A percentile compares a stretch with the other conserved stretches of the same genome.
Conservation (phyloP, 441 rosid genomes). For the Jatropha podagrica region DNA sequence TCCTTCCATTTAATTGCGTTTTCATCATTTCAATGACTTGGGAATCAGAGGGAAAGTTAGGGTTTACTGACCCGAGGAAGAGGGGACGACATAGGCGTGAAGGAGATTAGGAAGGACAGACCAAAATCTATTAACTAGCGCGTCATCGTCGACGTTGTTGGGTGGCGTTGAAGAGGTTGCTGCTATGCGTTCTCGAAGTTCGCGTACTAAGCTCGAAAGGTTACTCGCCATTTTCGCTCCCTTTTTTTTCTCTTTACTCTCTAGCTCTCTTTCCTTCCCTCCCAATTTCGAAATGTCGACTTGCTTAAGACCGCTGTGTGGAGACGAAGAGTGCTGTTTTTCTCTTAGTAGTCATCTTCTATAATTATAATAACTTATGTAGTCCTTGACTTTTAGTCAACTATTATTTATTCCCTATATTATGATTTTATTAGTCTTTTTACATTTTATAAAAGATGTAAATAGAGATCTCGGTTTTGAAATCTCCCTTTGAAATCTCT, state of each 20-base stretch:
- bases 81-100: conserved; percentile 72
- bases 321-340: too few relatives aligned
- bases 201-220: conserved; percentile 80
- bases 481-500: too few relatives aligned
- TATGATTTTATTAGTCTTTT: too few relatives aligned
- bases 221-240: conserved; percentile 40
- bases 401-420: too few relatives aligned
- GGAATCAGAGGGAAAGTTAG: conserved; percentile 2
- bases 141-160: conserved; percentile 49
- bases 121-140: conserved; percentile 66
- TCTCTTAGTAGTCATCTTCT: too few relatives aligned
- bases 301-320: too few relatives aligned
- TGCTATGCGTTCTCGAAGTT: conserved; percentile 87
- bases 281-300: conserved; percentile 13
- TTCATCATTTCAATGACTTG: neutral
- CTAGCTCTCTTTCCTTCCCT: neutral
- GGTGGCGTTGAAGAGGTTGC: conserved; percentile 68
- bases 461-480: too few relatives aligned
- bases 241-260: neutral
- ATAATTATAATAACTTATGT: too few relatives aligned
- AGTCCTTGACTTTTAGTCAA: too few relatives aligned
- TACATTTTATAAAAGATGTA: too few relatives aligned
- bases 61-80: conserved; percentile 48
- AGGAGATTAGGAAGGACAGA: conserved; percentile 83
- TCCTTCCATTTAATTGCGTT: neutral